Percentiles rank a stretch among this genome's conserved stretches.
These are phyloP conservation scores for Aspergillus campestris DNA, from an alignment of 495 filamentous ascomycete species.

Conservation along the genomic window DNA sequence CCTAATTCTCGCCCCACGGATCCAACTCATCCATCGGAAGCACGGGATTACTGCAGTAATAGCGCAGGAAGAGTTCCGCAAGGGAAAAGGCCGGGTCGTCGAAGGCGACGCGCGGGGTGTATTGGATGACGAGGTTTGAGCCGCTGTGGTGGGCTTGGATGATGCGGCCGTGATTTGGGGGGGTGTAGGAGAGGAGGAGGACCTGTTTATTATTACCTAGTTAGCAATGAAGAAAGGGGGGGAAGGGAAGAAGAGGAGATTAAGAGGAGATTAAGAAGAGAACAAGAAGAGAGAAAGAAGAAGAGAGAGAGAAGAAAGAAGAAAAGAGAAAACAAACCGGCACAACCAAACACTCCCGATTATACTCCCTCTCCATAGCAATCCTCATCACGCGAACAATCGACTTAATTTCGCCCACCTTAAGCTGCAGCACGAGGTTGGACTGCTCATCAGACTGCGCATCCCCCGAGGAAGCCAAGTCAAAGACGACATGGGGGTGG, in stretches of 20 bases:
- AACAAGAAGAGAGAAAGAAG: not conserved
- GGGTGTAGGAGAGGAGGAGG: constrained; percentile 7
- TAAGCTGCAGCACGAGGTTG: too few relatives aligned
- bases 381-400: too few relatives aligned
- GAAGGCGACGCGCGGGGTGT: not conserved
- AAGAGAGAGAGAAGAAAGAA: constrained; percentile 4
- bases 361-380: too few relatives aligned
- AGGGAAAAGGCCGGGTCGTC: not conserved
- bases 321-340: too few relatives aligned
- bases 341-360: too few relatives aligned
- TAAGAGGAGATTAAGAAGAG: constrained; percentile 1
- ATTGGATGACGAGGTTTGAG: constrained; percentile 5
- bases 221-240: not conserved
- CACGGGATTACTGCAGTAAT: constrained; percentile 6
- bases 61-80: constrained; percentile 2
- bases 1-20: too few relatives aligned
- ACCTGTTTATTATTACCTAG: not conserved
- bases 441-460: too few relatives aligned
- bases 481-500: too few relatives aligned
- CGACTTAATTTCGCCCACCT: too few relatives aligned
- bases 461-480: too few relatives aligned
- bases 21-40: too few relatives aligned
- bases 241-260: not conserved
- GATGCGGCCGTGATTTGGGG: constrained; percentile 2
- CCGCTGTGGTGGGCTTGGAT: constrained; percentile 9